Percentiles rank a stretch among this genome's conserved stretches.
Conservation (phyloP, 306 rosid genomes). For the Pachyrhizus erosus region DNA sequence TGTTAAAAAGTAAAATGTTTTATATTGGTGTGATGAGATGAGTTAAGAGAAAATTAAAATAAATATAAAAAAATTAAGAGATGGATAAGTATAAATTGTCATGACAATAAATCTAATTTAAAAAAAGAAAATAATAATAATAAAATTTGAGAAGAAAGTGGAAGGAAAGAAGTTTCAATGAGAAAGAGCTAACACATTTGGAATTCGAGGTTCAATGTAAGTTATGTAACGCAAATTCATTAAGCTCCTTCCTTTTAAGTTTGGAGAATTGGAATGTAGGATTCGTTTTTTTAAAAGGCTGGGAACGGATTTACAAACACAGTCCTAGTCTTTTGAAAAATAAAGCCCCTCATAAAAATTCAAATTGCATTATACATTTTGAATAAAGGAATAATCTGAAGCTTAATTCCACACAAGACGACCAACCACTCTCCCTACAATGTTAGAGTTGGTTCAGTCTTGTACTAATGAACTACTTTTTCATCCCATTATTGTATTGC, state of each 20-base stretch:
- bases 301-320: not conserved
- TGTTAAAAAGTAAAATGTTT: no score
- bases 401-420: not conserved
- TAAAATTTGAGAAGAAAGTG: no score
- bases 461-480: not conserved
- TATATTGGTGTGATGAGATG: no score
- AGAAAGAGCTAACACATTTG: no score
- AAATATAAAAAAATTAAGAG: no score
- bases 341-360: not conserved
- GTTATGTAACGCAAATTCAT: no score
- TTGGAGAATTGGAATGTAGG: not conserved
- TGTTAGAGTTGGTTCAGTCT: not conserved
- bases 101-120: no score
- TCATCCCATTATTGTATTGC: not conserved
- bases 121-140: no score
- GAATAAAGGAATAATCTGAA: not conserved
- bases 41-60: no score
- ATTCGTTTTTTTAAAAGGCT: not conserved
- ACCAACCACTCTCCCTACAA: not conserved
- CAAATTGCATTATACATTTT: not conserved
- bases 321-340: not conserved
- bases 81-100: no score
- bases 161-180: no score
- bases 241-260: not conserved
- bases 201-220: no score